phyloP scores from a whole-genome alignment of 148 eudicot genomes.

The Arctostaphylos glauca region DNA sequence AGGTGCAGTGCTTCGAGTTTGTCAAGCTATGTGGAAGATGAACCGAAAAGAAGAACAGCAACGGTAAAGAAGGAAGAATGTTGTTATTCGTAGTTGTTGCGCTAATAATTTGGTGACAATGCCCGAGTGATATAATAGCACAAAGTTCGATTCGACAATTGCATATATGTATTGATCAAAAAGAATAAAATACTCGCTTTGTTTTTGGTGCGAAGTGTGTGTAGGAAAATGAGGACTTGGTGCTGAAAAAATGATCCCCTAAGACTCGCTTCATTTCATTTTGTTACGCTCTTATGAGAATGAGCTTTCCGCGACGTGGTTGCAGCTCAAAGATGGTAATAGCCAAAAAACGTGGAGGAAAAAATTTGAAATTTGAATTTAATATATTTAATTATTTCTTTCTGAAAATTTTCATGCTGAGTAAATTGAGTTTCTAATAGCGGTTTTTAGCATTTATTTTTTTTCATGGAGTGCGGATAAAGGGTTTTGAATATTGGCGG shows the following conservation, averaged over 20 bases:
- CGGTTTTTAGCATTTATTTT: background rate
- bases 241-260: background rate
- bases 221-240: background rate
- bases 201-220: background rate
- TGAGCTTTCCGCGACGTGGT: background rate
- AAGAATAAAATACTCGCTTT: background rate
- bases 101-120: background rate
- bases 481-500: too few species aligned
- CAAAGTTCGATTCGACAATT: too few species aligned
- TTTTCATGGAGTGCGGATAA: background rate
- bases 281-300: background rate
- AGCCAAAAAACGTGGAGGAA: background rate
- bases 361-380: background rate
- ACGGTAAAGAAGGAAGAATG: background rate
- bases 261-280: background rate
- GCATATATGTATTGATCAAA: slow-evolving; percentile 8
- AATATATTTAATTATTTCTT: background rate
- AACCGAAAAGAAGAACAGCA: background rate
- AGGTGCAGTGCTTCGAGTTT: background rate
- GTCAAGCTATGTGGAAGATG: slow-evolving; percentile 3
- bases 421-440: background rate
- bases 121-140: background rate
- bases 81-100: background rate
- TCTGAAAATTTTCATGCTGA: background rate
- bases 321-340: background rate